A percentile compares a stretch with the other conserved stretches of the same genome.
Evolutionary conservation across 106 monocot genomes (phyloP).

Genomic region (Phalaenopsis aphrodite): DNA sequence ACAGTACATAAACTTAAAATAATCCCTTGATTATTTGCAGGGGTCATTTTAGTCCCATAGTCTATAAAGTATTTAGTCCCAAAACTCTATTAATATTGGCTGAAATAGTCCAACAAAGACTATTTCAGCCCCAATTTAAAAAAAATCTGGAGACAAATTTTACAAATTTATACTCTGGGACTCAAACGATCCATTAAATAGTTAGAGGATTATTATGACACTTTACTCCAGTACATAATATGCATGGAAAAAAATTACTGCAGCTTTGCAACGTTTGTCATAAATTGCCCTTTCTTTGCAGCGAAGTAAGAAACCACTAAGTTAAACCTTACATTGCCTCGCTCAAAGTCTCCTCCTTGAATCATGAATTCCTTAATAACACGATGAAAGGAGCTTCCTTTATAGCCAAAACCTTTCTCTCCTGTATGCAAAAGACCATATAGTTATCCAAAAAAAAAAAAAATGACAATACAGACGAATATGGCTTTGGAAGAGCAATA

Average conservation of each 20-base stretch:
- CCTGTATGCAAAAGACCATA: conserved; percentile 22
- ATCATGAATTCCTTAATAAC: conserved; percentile 94
- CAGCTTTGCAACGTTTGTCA: not conserved
- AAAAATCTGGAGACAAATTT: too few species aligned
- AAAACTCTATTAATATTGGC: too few species aligned
- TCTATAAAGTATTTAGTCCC: too few species aligned
- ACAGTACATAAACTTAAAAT: too few species aligned
- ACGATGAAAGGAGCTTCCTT: conserved; percentile 73
- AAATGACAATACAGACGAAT: not conserved
- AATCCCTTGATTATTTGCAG: too few species aligned
- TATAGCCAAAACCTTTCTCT: conserved; percentile 77
- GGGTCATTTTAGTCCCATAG: too few species aligned
- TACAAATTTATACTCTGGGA: too few species aligned
- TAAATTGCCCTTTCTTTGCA: not conserved
- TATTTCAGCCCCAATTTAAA: too few species aligned
- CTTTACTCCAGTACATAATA: not conserved
- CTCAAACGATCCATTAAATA: too few species aligned
- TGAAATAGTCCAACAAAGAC: too few species aligned
- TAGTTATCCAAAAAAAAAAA: not conserved
- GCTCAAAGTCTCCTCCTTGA: conserved; percentile 73
- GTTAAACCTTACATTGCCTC: conserved; percentile 44
- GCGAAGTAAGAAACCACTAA: not conserved
- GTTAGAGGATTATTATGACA: too few species aligned
- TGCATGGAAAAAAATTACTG: not conserved
- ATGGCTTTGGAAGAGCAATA: not conserved